A percentile compares a stretch with the other conserved stretches of the same genome.
These are phyloP conservation scores for Leccinum pellstonianum DNA, from an alignment of 768 basidiomycete species.

Conservation along the genomic window DNA sequence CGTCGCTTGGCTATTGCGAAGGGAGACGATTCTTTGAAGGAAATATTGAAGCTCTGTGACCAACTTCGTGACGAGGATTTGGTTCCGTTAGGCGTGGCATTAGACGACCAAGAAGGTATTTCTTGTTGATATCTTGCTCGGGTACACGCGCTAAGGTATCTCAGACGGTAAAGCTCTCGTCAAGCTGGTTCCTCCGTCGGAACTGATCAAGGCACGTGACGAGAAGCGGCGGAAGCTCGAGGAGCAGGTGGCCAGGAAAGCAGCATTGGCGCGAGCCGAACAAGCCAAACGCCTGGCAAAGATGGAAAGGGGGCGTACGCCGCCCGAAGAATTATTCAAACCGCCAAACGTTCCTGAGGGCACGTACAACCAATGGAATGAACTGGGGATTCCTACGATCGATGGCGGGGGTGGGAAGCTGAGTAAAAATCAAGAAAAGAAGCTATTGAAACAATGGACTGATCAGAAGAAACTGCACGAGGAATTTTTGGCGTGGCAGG, in stretches of 20 bases:
- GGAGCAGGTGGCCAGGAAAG: slow-evolving; percentile 77
- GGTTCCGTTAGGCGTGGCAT: slow-evolving; percentile 89
- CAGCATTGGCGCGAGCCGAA: slow-evolving; percentile 61
- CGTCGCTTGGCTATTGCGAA: slow-evolving; percentile 77
- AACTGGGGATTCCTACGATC: slow-evolving; percentile 79
- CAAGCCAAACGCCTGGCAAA: slow-evolving; percentile 68
- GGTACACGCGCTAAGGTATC: not conserved
- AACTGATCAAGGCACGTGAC: slow-evolving; percentile 81
- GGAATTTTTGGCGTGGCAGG: slow-evolving; percentile 61
- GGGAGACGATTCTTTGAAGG: slow-evolving; percentile 61
- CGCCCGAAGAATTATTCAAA: slow-evolving; percentile 79
- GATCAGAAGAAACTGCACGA: slow-evolving; percentile 78
- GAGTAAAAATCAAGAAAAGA: slow-evolving; percentile 79
- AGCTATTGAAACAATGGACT: slow-evolving; percentile 67
- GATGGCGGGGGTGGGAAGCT: slow-evolving; percentile 83
- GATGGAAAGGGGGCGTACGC: slow-evolving; percentile 79
- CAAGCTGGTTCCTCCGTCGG: slow-evolving; percentile 82
- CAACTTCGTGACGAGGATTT: slow-evolving; percentile 86
- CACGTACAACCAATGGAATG: slow-evolving; percentile 82
- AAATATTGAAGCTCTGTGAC: slow-evolving; percentile 86
- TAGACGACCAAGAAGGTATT: slow-evolving; percentile 93
- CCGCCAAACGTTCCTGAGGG: slow-evolving; percentile 75
- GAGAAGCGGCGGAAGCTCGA: slow-evolving; percentile 77
- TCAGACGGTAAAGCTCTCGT: slow-evolving; percentile 93
- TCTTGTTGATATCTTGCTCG: slow-evolving; percentile 15